These are phyloP conservation scores for Melampsora abietis-canadensis DNA, from an alignment of 1,284 basidiomycete species.

Conservation along the genomic window DNA sequence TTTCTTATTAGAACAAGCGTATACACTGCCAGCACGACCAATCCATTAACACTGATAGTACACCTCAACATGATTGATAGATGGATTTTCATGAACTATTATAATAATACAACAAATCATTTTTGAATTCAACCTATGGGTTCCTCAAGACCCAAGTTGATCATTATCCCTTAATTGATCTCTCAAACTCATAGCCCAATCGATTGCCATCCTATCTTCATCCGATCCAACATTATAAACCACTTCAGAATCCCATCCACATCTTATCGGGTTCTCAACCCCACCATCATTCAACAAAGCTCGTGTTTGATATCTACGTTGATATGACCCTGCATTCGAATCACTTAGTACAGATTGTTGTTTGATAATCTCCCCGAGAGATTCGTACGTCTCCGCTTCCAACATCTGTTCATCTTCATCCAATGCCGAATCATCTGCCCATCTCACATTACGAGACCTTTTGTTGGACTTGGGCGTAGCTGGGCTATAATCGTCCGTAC, in stretches of 20 bases:
- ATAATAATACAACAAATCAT: too few relatives aligned
- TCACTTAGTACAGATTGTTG: constrained; percentile 10
- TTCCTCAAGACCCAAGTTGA: neutral
- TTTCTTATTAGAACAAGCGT: too few relatives aligned
- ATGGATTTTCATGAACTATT: too few relatives aligned
- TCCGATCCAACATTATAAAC: constrained; percentile 28
- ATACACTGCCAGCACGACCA: too few relatives aligned
- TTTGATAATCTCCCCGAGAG: constrained; percentile 4
- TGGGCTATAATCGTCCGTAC: neutral
- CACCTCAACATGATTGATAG: too few relatives aligned
- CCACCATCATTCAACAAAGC: neutral
- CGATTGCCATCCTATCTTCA: constrained; percentile 29
- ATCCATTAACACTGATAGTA: too few relatives aligned
- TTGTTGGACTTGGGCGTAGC: neutral
- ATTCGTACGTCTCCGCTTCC: constrained; percentile 1
- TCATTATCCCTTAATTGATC: constrained; percentile 13
- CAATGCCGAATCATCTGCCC: neutral
- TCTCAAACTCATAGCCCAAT: constrained; percentile 27
- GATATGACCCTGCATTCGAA: neutral
- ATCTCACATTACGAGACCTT: neutral
- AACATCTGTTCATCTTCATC: constrained; percentile 14
- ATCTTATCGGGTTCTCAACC: neutral
- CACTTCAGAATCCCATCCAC: constrained; percentile 12
- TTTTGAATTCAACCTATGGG: too few relatives aligned
- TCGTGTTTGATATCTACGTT: neutral